A percentile compares a stretch with the other conserved stretches of the same genome.
Conservation (phyloP, 345 rosid genomes). For the Rubroshorea leprosula region DNA sequence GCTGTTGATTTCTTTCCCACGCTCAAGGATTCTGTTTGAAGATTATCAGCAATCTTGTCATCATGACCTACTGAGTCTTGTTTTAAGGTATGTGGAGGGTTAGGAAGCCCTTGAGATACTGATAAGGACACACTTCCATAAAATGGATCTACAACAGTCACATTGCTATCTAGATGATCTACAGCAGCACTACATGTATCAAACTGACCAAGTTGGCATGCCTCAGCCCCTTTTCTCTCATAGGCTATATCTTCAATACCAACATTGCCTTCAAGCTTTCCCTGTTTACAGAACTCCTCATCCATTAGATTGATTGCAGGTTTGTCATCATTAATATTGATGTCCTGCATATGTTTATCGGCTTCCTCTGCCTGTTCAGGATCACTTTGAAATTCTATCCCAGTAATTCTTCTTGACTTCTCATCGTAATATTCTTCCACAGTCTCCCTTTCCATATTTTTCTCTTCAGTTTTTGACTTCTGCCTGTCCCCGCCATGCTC, state of each 20-base stretch:
- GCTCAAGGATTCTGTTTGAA: conserved; percentile 10
- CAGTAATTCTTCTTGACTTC: conserved; percentile 7
- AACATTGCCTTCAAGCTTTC: neutral
- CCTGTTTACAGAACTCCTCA: conserved; percentile 27
- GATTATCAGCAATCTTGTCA: conserved; percentile 10
- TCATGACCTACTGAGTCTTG: too few relatives aligned
- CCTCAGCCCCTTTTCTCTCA: neutral
- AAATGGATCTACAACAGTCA: conserved; percentile 18
- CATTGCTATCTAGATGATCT: conserved; percentile 21
- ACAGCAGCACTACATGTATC: too few relatives aligned
- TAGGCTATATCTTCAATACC: conserved; percentile 1
- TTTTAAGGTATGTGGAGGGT: conserved; percentile 18
- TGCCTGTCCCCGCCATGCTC: conserved; percentile 16
- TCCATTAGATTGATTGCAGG: conserved; percentile 20
- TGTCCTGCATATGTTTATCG: conserved; percentile 16
- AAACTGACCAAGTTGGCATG: too few relatives aligned
- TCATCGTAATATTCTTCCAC: conserved; percentile 12
- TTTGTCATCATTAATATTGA: conserved; percentile 17
- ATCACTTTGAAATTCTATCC: conserved; percentile 8
- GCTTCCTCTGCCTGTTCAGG: conserved; percentile 5
- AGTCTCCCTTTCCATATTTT: conserved; percentile 20
- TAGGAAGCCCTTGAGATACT: conserved; percentile 10
- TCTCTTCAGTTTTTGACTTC: conserved; percentile 17
- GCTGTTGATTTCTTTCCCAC: conserved; percentile 16
- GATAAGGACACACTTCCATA: conserved; percentile 10